Conservation (phyloP, 2,329 filamentous ascomycete genomes). For the Alternaria novae-zelandiae region DNA sequence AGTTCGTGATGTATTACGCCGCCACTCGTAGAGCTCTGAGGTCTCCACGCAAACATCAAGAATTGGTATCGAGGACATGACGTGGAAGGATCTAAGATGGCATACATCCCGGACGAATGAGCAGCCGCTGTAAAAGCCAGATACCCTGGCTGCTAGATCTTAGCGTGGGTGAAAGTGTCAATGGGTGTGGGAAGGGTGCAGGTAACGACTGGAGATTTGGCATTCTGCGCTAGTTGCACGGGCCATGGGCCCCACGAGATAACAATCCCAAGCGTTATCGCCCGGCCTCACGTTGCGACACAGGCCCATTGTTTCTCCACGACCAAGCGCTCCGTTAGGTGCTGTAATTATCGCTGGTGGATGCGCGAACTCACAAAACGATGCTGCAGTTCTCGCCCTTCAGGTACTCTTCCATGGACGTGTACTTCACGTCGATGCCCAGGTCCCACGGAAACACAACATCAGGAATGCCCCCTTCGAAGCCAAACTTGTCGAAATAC, state of each 20-base stretch:
- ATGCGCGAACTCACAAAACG: slow-evolving; percentile 7
- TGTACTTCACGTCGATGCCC: slow-evolving; percentile 23
- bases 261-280: neutral
- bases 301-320: neutral
- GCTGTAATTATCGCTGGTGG: neutral
- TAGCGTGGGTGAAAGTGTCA: neutral
- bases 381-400: slow-evolving; percentile 31
- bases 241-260: neutral
- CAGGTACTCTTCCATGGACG: slow-evolving; percentile 36
- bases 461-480: slow-evolving; percentile 43
- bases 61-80: neutral
- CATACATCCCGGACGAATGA: neutral
- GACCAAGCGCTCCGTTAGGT: neutral
- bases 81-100: neutral
- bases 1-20: neutral
- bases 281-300: neutral
- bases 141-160: neutral
- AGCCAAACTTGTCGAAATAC: slow-evolving; percentile 48
- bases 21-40: neutral
- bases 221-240: neutral
- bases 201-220: neutral
- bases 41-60: neutral
- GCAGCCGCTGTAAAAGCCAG: neutral
- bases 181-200: neutral
- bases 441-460: slow-evolving; percentile 39